Conservation (phyloP, 805 yeast species). For the Debaryomyces prosopidis region DNA sequence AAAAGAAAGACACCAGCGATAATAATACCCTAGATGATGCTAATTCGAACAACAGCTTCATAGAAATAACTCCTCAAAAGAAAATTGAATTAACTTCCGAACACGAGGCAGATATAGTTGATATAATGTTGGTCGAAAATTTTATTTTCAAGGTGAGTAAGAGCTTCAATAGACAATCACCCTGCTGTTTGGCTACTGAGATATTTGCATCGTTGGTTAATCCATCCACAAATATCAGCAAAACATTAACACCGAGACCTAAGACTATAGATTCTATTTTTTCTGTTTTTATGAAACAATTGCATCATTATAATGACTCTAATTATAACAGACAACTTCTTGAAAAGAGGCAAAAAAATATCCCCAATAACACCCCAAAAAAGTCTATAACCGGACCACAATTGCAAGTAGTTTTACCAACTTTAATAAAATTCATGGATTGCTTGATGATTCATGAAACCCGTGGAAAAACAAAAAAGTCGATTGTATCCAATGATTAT, state of each 20-base stretch:
- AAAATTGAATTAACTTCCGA: neutral
- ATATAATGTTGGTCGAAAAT: slow-evolving; percentile 31
- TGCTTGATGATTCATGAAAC: slow-evolving; percentile 13
- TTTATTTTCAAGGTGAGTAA: slow-evolving; percentile 35
- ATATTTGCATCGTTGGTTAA: slow-evolving; percentile 23
- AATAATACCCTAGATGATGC: neutral
- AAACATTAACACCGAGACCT: slow-evolving; percentile 21
- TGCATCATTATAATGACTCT: slow-evolving; percentile 28
- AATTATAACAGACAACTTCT: slow-evolving; percentile 20
- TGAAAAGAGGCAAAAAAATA: slow-evolving; percentile 10
- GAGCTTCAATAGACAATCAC: slow-evolving; percentile 17
- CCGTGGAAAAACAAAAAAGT: slow-evolving; percentile 8
- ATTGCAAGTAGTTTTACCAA: slow-evolving; percentile 18
- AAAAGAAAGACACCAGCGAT: neutral
- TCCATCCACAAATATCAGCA: slow-evolving; percentile 14
- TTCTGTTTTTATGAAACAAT: slow-evolving; percentile 26
- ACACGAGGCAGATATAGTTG: slow-evolving; percentile 16
- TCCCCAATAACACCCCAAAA: slow-evolving; percentile 25
- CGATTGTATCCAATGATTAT: slow-evolving; percentile 17
- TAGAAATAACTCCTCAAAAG: neutral
- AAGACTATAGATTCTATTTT: slow-evolving; percentile 31
- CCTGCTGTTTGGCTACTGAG: slow-evolving; percentile 26
- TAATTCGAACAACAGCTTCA: neutral
- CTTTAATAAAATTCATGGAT: slow-evolving; percentile 24
- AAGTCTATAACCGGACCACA: slow-evolving; percentile 25